These are phyloP conservation scores for Durusdinium trenchii DNA, from an alignment of 73 alveolate species.

Conservation along the genomic window DNA sequence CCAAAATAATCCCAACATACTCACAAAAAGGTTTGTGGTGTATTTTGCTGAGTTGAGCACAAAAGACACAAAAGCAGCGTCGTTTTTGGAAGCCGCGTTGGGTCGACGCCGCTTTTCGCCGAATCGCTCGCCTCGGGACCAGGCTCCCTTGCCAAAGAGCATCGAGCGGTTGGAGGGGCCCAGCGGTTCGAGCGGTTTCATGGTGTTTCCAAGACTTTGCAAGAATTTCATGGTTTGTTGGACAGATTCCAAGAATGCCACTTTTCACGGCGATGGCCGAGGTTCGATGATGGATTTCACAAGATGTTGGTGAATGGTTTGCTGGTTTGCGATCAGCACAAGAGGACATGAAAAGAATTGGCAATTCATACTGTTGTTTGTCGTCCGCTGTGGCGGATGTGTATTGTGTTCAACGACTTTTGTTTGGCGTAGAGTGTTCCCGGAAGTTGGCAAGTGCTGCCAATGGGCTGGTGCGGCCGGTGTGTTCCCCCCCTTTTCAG, in stretches of 20 bases:
- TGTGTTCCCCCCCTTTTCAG: no score
- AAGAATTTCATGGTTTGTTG: no score
- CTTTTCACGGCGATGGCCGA: not conserved
- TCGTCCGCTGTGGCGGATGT: no score
- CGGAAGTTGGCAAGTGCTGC: no score
- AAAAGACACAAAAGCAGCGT: not conserved
- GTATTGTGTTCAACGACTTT: no score
- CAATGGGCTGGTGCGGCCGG: no score
- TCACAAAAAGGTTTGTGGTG: not conserved
- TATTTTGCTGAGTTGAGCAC: not conserved
- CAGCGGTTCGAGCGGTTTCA: not conserved
- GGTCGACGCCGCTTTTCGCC: not conserved
- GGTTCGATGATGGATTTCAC: constrained; percentile 74
- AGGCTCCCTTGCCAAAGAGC: constrained; percentile 84
- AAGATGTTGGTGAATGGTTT: constrained; percentile 56
- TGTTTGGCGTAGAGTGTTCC: no score
- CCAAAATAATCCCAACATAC: no score
- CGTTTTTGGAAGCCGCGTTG: no score
- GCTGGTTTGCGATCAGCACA: constrained; percentile 57
- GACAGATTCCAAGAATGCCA: not conserved
- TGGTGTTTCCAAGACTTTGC: not conserved
- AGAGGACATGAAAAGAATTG: not conserved
- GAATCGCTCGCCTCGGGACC: not conserved
- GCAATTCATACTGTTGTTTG: no score
- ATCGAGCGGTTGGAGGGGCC: constrained; percentile 18